Percentiles rank a stretch among this genome's conserved stretches.
Conservation (phyloP, 2,329 filamentous ascomycete species). For the Hymenotorrendiella dingleyae region DNA sequence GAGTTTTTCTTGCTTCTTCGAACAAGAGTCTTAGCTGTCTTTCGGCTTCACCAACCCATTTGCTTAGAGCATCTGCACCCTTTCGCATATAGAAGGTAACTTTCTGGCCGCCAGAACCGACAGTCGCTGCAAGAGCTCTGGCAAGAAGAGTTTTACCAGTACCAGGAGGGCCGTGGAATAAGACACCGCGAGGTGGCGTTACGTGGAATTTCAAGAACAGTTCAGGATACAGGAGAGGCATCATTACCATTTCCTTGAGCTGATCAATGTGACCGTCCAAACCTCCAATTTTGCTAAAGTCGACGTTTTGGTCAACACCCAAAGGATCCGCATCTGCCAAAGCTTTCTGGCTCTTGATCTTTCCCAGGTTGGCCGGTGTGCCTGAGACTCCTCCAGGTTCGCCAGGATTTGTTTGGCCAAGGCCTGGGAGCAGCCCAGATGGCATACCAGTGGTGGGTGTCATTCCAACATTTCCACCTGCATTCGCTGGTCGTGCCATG, state of each 20-base stretch:
- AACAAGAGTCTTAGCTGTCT: conserved; percentile 89
- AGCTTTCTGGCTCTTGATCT: conserved; percentile 86
- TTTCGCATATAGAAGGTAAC: conserved; percentile 99
- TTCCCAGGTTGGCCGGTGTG: conserved; percentile 78
- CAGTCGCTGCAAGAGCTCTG: conserved; percentile 83
- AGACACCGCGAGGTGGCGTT: conserved; percentile 85
- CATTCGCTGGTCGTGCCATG: conserved; percentile 52
- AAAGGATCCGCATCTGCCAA: conserved; percentile 91
- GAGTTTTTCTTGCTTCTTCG: conserved; percentile 89
- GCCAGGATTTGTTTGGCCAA: conserved; percentile 51
- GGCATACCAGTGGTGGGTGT: conserved; percentile 49
- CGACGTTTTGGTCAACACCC: conserved; percentile 85
- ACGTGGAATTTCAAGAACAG: conserved; percentile 88
- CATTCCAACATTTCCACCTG: conserved; percentile 62
- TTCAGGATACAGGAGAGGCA: conserved; percentile 91
- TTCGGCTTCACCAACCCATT: conserved; percentile 98
- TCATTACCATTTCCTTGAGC: conserved; percentile 96
- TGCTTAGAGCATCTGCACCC: conserved; percentile 92
- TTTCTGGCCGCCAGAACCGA: conserved; percentile 83
- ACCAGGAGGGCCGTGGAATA: conserved; percentile 95
- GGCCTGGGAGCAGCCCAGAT: conserved; percentile 44
- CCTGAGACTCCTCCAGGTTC: conserved; percentile 49
- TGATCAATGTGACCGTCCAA: conserved; percentile 92
- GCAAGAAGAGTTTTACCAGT: conserved; percentile 95
- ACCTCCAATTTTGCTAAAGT: conserved; percentile 91